Conservation (phyloP, 805 yeast genomes). For the Candida parachauliodes region DNA sequence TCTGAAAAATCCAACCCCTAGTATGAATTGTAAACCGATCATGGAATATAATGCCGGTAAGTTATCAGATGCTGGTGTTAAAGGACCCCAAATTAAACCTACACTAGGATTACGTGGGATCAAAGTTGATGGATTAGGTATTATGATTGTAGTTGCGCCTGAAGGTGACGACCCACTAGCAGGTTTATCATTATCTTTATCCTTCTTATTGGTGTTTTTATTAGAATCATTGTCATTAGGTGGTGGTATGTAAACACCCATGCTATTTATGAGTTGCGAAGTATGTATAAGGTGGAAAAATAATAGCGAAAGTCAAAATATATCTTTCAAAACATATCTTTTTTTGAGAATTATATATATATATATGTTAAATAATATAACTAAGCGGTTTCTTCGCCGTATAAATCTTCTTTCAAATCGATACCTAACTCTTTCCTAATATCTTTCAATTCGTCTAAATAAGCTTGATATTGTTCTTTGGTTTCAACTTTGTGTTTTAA, state of each 20-base stretch:
- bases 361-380: background rate
- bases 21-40: constrained; percentile 48
- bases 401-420: constrained; percentile 88
- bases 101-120: constrained; percentile 46
- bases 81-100: constrained; percentile 68
- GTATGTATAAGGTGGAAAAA: background rate
- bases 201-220: constrained; percentile 4
- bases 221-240: constrained; percentile 15
- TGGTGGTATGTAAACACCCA: constrained; percentile 38
- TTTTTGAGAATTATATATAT: background rate
- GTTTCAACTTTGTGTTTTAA: constrained; percentile 94
- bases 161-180: constrained; percentile 1
- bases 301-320: background rate
- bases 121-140: constrained; percentile 18
- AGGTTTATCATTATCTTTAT: background rate
- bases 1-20: constrained; percentile 37
- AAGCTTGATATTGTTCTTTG: constrained; percentile 90
- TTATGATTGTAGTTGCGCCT: constrained; percentile 11
- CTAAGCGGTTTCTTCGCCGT: constrained; percentile 28
- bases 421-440: constrained; percentile 90
- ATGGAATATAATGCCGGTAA: constrained; percentile 49
- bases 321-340: background rate
- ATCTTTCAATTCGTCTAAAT: constrained; percentile 89
- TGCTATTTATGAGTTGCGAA: constrained; percentile 9
- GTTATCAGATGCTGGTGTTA: constrained; percentile 72